Conservation (phyloP, 257 asterid genomes). For the Plectranthus barbatus region DNA sequence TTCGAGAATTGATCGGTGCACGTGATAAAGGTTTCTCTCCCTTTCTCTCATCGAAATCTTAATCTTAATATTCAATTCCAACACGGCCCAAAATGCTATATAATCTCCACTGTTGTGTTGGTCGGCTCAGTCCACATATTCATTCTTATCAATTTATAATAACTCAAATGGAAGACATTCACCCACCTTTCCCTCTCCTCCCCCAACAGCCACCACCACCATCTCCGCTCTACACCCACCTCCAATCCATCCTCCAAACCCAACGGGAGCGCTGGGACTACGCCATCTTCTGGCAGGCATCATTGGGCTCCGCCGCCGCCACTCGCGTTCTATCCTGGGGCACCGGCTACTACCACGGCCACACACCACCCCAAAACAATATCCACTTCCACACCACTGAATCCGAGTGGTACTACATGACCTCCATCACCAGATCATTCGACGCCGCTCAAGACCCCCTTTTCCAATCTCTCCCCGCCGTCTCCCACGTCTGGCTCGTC, state of each 20-base stretch:
- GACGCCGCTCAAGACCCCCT: slow-evolving; percentile 8
- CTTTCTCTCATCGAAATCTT: not conserved
- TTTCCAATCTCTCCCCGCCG: slow-evolving; percentile 10
- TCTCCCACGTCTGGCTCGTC: slow-evolving; percentile 16
- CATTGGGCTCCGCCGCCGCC: slow-evolving; percentile 7
- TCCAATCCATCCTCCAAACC: slow-evolving; percentile 24
- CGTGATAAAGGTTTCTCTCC: not conserved
- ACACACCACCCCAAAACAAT: too few species aligned
- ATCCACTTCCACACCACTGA: too few species aligned
- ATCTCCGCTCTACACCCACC: too few species aligned
- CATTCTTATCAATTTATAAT: too few species aligned
- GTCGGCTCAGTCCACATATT: too few species aligned
- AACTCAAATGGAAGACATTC: slow-evolving; percentile 22
- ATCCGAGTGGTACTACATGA: slow-evolving; percentile 28
- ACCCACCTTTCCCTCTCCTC: slow-evolving; percentile 2
- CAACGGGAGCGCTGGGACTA: slow-evolving; percentile 31
- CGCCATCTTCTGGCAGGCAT: slow-evolving; percentile 33
- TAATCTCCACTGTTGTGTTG: not conserved
- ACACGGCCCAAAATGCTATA: not conserved
- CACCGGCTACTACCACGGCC: slow-evolving; percentile 26
- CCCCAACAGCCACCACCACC: not conserved
- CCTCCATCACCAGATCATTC: slow-evolving; percentile 17
- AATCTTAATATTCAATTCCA: not conserved
- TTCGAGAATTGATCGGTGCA: not conserved
- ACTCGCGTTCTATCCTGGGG: slow-evolving; percentile 28